Conservation (phyloP, 2,329 filamentous ascomycete genomes). For the Boeremia exigua region DNA sequence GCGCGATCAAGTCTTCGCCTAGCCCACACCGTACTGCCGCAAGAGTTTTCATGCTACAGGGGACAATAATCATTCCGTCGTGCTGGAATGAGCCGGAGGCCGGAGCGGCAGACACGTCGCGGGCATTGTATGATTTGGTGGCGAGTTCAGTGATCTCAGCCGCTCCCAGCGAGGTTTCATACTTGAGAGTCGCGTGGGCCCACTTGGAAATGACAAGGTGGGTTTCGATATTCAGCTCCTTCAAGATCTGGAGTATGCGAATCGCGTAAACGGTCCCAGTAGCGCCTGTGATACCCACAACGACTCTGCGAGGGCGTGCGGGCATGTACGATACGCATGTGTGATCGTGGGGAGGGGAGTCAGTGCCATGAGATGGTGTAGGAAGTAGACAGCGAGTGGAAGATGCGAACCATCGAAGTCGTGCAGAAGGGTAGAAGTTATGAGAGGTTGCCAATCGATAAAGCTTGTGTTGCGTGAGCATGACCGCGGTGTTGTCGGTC, state of each 20-base stretch:
- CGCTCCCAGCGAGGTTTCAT: conserved; percentile 11
- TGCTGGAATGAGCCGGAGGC: conserved; percentile 54
- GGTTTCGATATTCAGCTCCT: conserved; percentile 47
- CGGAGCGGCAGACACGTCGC: conserved; percentile 53
- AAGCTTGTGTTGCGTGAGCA: no score
- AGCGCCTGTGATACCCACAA: conserved; percentile 59
- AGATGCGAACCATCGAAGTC: no score
- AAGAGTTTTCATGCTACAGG: conserved; percentile 59
- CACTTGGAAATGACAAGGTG: conserved; percentile 55
- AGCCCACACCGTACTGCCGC: conserved; percentile 51
- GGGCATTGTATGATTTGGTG: conserved; percentile 42
- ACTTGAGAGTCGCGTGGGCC: conserved; percentile 52
- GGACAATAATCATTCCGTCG: conserved; percentile 56
- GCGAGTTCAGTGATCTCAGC: conserved; percentile 11
- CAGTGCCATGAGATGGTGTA: no score
- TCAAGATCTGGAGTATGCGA: conserved; percentile 50
- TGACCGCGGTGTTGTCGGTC: no score
- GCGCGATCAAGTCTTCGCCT: conserved; percentile 55
- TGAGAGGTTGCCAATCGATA: no score
- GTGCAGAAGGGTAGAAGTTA: no score
- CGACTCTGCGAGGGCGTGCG: conserved; percentile 37
- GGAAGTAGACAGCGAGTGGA: no score
- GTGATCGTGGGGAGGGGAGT: no score
- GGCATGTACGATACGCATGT: not conserved
- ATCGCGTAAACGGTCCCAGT: conserved; percentile 56